These are phyloP conservation scores for Capronia coronata DNA, from an alignment of 2,329 filamentous ascomycete genomes.

Conservation along the genomic window DNA sequence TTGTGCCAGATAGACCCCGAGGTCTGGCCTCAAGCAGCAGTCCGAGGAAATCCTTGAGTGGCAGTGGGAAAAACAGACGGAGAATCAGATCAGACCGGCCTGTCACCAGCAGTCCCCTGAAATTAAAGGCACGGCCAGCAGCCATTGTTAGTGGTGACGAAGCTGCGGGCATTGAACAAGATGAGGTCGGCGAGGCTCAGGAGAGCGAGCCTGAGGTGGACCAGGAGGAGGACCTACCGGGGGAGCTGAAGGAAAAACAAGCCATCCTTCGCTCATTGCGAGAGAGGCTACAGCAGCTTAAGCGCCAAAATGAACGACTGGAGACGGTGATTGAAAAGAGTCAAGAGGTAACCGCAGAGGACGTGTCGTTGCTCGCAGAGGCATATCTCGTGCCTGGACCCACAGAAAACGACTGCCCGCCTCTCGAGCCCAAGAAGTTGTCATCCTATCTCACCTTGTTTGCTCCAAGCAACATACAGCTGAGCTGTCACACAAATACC, in stretches of 20 bases:
- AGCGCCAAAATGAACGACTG: constrained; percentile 8
- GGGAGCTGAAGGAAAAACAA: constrained; percentile 7
- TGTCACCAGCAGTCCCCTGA: constrained; percentile 28
- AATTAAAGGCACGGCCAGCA: constrained; percentile 13
- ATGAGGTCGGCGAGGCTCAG: constrained; percentile 12
- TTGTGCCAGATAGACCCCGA: constrained; percentile 23
- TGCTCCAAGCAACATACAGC: constrained; percentile 23
- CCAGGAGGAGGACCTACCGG: constrained; percentile 8
- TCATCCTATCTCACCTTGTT: constrained; percentile 25
- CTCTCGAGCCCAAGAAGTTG: not conserved
- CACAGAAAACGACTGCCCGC: not conserved
- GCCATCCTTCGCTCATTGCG: constrained; percentile 7
- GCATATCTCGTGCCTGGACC: not conserved
- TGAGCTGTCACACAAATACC: constrained; percentile 15
- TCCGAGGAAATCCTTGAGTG: constrained; percentile 18
- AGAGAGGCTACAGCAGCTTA: constrained; percentile 8
- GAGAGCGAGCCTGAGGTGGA: constrained; percentile 14
- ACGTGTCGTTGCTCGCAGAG: constrained; percentile 2
- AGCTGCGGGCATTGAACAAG: not conserved
- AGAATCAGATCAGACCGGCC: constrained; percentile 3
- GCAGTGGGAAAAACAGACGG: constrained; percentile 20
- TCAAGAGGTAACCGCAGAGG: constrained; percentile 6
- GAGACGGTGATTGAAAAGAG: constrained; percentile 10
- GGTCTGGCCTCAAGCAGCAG: constrained; percentile 27
- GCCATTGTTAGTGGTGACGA: constrained; percentile 1